phyloP scores from a whole-genome alignment of 305 asterid genomes.

The Fraxinus nigra region DNA sequence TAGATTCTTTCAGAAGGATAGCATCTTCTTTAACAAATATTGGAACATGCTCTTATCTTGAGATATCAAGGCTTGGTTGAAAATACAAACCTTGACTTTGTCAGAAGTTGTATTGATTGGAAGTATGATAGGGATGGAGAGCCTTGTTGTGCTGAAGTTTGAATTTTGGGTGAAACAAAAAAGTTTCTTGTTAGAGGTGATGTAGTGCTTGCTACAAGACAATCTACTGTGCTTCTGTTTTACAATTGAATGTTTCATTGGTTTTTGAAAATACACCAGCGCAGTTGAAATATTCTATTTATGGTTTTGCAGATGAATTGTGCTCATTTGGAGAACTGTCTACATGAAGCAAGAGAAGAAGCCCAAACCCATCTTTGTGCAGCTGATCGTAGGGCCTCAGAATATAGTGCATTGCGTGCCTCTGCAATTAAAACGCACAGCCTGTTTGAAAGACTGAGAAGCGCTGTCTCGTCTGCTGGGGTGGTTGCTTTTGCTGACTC shows the following conservation, averaged over 20 bases:
- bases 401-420: slow-evolving; percentile 75
- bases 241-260: neutral
- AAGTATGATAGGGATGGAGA: neutral
- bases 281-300: slow-evolving; percentile 4
- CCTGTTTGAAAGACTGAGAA: slow-evolving; percentile 82
- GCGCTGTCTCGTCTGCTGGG: slow-evolving; percentile 62
- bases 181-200: neutral
- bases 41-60: neutral
- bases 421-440: slow-evolving; percentile 86
- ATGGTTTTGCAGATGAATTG: slow-evolving; percentile 78
- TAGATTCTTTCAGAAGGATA: neutral
- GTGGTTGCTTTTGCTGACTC: slow-evolving; percentile 66
- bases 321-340: slow-evolving; percentile 92
- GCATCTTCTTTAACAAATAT: neutral
- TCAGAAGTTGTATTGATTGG: neutral
- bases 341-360: slow-evolving; percentile 97
- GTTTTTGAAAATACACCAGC: neutral
- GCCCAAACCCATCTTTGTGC: slow-evolving; percentile 94
- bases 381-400: slow-evolving; percentile 89
- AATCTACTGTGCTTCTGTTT: neutral
- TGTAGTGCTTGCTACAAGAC: neutral
- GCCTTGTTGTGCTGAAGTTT: neutral
- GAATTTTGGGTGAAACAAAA: neutral
- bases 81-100: neutral
- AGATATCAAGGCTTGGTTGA: neutral